phyloP scores from a whole-genome alignment of 345 rosid genomes.

The Excoecaria cochinchinensis region DNA sequence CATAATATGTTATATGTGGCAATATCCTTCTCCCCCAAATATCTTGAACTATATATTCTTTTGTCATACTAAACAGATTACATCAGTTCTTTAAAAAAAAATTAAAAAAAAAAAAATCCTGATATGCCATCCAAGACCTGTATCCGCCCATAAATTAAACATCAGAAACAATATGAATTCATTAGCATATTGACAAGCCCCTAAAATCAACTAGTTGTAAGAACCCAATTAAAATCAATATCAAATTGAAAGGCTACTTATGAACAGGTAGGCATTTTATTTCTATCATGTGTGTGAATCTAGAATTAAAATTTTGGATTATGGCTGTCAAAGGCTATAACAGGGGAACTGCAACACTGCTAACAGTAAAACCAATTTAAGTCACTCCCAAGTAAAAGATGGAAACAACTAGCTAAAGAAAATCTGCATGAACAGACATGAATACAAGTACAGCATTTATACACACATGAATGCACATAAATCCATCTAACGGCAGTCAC shows the following conservation, averaged over 20 bases:
- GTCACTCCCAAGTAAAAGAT: neutral
- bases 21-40: neutral
- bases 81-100: too few relatives aligned
- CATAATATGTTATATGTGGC: neutral
- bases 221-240: neutral
- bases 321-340: neutral
- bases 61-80: too few relatives aligned
- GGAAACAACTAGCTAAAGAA: neutral
- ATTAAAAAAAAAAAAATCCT: too few relatives aligned
- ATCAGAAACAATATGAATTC: neutral
- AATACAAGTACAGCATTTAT: neutral
- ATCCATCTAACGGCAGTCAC: constrained; percentile 40
- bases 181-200: neutral
- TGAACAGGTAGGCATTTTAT: neutral
- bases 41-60: neutral
- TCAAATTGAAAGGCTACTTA: neutral
- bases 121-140: neutral
- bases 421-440: neutral
- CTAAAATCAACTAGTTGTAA: neutral
- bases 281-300: neutral
- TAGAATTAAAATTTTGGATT: constrained; percentile 1
- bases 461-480: neutral
- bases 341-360: neutral
- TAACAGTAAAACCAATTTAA: neutral
- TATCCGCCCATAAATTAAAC: neutral